Base-by-base conservation (phyloP, 2,329 filamentous ascomycete species). In the Penicillium rolfsii region DNA sequence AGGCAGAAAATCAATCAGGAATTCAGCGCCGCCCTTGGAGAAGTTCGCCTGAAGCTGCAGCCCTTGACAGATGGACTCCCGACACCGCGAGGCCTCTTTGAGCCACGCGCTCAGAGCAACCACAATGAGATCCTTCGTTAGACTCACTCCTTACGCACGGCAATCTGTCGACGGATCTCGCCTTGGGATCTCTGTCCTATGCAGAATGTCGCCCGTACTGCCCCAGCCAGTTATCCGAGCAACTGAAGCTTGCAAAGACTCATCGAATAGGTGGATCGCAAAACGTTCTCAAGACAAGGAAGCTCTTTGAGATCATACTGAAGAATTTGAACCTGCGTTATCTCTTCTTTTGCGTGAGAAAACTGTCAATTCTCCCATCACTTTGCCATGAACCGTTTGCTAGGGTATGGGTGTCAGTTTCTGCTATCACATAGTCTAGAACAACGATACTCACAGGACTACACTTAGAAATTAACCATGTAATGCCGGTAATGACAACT, bases 381-480 rank as follows among this genome's bases (percentile, higher is more conserved):
- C 38, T 40, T 40, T 40, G 38, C 43, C 43, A 46, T 49, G 26
- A 30, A 49, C 28, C 46, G 4, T 30, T 49, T 49, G 16, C 46
- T 49, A 28, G 1, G 26, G 46, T 5, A 49, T 49, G 16, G 46
- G 26, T 28, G 46, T 49, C 46, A 49, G 46, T 49, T 30, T 30
- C 46, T 30, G 22, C 24, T 49, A 30, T 49, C 5, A 33, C 3
- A 49, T 49, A 28, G 26, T 30, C 46, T 49, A 49, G 26, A 49
- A 49, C 26, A 30, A 49, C 16, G 46, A 49, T 49, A 49, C 46
- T 49, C 46, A 49, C 28, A 33, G 26, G 46, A 49, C 33, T 28
- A 49, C 46, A 49, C 46, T 49, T 49, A 8, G 46, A 49, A 49
- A 45, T 33, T 11, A 49, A 49, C 46, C 26, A 49, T n/a, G 14